A percentile compares a stretch with the other conserved stretches of the same genome.
These are phyloP conservation scores for Carnegiea gigantea DNA, from an alignment of 179 eudicot genomes.

Conservation along the genomic window DNA sequence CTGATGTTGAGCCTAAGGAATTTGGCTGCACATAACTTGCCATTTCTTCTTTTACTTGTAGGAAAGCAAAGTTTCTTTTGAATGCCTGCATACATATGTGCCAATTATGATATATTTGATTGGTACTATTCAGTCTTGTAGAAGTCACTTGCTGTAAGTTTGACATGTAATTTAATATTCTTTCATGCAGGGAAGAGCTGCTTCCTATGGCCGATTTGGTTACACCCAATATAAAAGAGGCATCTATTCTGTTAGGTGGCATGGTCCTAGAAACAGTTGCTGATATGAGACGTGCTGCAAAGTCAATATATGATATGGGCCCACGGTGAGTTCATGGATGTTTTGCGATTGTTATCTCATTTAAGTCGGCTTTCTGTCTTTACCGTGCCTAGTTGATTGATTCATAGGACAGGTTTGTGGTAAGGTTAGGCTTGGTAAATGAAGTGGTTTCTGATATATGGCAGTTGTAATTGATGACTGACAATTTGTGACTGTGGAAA, in stretches of 20 bases:
- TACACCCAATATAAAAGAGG: constrained; percentile 90
- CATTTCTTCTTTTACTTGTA: not conserved
- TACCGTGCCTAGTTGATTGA: not conserved
- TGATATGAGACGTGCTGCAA: constrained; percentile 89
- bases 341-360: not conserved
- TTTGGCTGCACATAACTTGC: not conserved
- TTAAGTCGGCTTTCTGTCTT: not conserved
- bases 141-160: constrained; percentile 3
- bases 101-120: not conserved
- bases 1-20: not conserved
- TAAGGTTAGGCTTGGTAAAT: not conserved
- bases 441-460: not conserved
- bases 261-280: constrained; percentile 57
- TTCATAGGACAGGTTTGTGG: not conserved
- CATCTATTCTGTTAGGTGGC: constrained; percentile 81
- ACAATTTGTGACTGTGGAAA: not conserved
- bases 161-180: constrained; percentile 1
- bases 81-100: not conserved
- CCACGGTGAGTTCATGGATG: constrained; percentile 53
- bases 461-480: not conserved
- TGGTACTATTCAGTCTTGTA: not conserved
- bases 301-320: constrained; percentile 76
- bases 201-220: constrained; percentile 83
- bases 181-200: constrained; percentile 57
- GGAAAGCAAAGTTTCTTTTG: not conserved